Conservation (phyloP, 371 early-diverging fungal genomes). For the Parasitella parasitica region DNA sequence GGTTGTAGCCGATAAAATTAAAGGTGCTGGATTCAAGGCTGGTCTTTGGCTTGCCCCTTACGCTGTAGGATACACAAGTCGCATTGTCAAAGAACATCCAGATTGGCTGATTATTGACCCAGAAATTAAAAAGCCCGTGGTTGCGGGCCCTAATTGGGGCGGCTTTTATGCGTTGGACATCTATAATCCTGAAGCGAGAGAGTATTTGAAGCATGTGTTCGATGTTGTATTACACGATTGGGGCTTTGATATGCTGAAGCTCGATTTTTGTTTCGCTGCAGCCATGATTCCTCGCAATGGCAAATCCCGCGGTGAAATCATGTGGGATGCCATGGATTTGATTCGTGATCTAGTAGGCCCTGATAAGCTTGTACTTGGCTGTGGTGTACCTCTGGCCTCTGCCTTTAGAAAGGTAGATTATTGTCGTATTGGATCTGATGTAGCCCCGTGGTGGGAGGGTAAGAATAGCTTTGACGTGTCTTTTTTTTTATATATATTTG, state of each 20-base stretch:
- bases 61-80: slow-evolving; percentile 47
- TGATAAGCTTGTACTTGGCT: slow-evolving; percentile 54
- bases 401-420: slow-evolving; percentile 56
- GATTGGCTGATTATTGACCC: slow-evolving; percentile 54
- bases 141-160: slow-evolving; percentile 52
- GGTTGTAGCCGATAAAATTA: slow-evolving; percentile 38
- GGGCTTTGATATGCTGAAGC: slow-evolving; percentile 61
- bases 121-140: slow-evolving; percentile 28
- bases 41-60: slow-evolving; percentile 68
- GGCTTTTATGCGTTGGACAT: slow-evolving; percentile 59
- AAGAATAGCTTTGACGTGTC: no score
- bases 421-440: slow-evolving; percentile 65
- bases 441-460: slow-evolving; percentile 61
- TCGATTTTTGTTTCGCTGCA: slow-evolving; percentile 63
- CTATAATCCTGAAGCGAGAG: slow-evolving; percentile 46
- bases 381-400: slow-evolving; percentile 58
- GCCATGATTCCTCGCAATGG: slow-evolving; percentile 57
- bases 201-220: slow-evolving; percentile 53
- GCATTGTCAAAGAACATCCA: slow-evolving; percentile 51
- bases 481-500: no score
- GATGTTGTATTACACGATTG: slow-evolving; percentile 50
- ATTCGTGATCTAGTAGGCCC: slow-evolving; percentile 52
- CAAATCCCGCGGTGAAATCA: slow-evolving; percentile 58
- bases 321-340: slow-evolving; percentile 63
- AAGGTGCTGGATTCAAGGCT: slow-evolving; percentile 43